Percentiles rank a stretch among this genome's conserved stretches.
Evolutionary conservation across 805 yeast genomes (phyloP).

Genomic region (Yarrowia keelungensis): DNA sequence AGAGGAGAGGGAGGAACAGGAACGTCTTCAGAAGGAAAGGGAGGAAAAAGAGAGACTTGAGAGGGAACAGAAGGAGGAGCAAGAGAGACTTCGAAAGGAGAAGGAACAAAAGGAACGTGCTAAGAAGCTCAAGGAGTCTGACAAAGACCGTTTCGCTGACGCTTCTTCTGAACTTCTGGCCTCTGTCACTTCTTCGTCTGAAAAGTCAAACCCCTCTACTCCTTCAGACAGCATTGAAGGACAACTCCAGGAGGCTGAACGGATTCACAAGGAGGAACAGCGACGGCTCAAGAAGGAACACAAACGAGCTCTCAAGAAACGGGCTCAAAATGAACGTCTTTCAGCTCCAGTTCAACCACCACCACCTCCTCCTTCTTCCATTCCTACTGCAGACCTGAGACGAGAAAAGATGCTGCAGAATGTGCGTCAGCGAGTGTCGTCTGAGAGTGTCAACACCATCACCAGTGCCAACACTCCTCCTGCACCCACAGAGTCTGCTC

Average conservation of each 20-base stretch:
- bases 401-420: slow-evolving; percentile 15
- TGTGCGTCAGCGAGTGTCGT: slow-evolving; percentile 7
- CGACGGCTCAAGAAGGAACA: slow-evolving; percentile 8
- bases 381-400: background rate
- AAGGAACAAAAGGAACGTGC: background rate
- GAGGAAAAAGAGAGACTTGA: slow-evolving; percentile 3
- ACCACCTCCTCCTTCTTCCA: slow-evolving; percentile 1
- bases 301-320: slow-evolving; percentile 7
- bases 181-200: too few species aligned
- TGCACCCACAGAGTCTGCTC: slow-evolving; percentile 4
- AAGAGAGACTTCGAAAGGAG: background rate
- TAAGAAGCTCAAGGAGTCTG: background rate
- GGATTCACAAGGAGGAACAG: slow-evolving; percentile 3
- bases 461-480: background rate
- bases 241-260: background rate
- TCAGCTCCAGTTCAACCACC: slow-evolving; percentile 4
- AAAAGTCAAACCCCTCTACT: too few species aligned
- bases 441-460: slow-evolving; percentile 13
- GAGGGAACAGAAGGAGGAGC: slow-evolving; percentile 4
- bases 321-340: slow-evolving; percentile 7
- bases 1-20: slow-evolving; percentile 1
- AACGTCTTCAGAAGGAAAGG: background rate
- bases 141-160: background rate
- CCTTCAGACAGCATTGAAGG: background rate
- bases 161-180: background rate